Percentiles rank a stretch among this genome's conserved stretches.
These are phyloP conservation scores for Pythium rishiriense DNA, from an alignment of 352 stramenopile genomes.

Conservation along the genomic window DNA sequence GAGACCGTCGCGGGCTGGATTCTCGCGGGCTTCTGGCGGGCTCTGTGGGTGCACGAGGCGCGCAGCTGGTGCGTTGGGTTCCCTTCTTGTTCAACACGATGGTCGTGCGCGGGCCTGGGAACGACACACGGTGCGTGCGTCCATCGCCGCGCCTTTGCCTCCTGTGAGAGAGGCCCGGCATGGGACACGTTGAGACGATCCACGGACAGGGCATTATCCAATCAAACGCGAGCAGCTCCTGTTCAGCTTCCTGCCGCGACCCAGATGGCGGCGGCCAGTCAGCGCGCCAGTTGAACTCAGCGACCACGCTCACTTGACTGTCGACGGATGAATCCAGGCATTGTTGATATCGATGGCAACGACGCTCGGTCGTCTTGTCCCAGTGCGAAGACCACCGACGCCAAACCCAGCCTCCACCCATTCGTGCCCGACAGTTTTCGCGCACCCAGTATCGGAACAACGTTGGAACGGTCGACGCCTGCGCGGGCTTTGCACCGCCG, in stretches of 20 bases:
- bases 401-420: too few species aligned
- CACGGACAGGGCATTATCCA: background rate
- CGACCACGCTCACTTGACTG: too few species aligned
- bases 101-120: background rate
- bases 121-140: background rate
- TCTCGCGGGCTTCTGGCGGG: background rate
- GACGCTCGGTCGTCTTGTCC: too few species aligned
- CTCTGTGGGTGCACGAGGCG: background rate
- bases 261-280: background rate
- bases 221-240: background rate
- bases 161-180: background rate
- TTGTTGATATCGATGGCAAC: too few species aligned
- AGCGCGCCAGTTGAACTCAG: background rate
- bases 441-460: too few species aligned
- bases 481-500: too few species aligned
- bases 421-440: too few species aligned
- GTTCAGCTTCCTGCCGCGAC: too few species aligned
- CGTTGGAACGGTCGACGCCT: too few species aligned
- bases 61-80: background rate
- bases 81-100: background rate
- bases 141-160: background rate
- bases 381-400: too few species aligned
- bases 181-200: background rate
- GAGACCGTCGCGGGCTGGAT: background rate
- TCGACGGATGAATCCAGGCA: too few species aligned